Evolutionary conservation across 2,329 filamentous ascomycete genomes (phyloP), one percentile per base, ranked within the genome.

Genomic region (Reticulascus tulasneorum): DNA sequence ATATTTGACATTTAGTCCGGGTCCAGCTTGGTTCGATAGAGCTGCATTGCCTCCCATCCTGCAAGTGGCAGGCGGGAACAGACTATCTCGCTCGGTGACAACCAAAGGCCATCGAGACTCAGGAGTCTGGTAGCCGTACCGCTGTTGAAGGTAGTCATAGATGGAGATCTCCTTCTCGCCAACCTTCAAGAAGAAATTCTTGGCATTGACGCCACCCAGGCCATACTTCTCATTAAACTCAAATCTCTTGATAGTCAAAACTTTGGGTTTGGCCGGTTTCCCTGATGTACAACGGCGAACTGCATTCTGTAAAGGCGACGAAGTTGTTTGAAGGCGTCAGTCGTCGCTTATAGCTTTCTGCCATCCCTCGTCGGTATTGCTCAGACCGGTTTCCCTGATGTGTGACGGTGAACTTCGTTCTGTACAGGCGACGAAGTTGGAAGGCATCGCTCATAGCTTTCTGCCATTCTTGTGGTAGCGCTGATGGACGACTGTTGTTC

Each of bases 1-100:
- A 98, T 98, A 6, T 74, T 64, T 0, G 82, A 67, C 0, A 91
- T 96, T 63, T 94, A 71, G 0, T 63, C 55, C 0, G 73, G 67
- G 35, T 73, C 73, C 2, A 85, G 56, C 58, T 84, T 85, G 62
- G 67, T 82, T 0, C 67, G 64, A 46, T 82, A 86, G 0, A 75
- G 66, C 54, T 84, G 80, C 53, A 77, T 71, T 0, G 65, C 58
- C 23, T 66, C 51, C n/a, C 7, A 80, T 46, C 8, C 62, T 59
- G 36, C 75, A 77, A 4, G 79, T 55, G 47, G 85, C 82, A 62
- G 84, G 73, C 0, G 81, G 81, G 44, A 82, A 80, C 4, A 62
- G 57, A 0, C 70, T 75, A 3, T 56, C 69, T 26, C 69, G 71
- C 5, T 65, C 69, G 1, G 79, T 77, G 46, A 75, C 62, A 7